A percentile compares a stretch with the other conserved stretches of the same genome.
Evolutionary conservation across 2,329 filamentous ascomycete genomes (phyloP).

Genomic region (Penicillium capsulatum): DNA sequence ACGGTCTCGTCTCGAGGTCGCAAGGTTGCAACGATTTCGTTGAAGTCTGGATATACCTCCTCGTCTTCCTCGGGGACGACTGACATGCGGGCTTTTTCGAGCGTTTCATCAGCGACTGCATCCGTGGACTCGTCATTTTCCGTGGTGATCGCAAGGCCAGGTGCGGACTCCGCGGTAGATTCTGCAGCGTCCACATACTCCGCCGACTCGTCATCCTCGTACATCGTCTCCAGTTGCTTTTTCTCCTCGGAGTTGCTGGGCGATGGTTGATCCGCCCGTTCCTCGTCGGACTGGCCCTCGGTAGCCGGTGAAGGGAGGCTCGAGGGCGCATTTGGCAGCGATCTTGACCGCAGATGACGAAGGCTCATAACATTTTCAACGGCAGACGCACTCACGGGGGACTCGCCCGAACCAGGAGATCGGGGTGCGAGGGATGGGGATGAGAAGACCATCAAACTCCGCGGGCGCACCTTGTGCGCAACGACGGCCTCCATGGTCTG

Average conservation of each 20-base stretch:
- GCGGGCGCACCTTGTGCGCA: slow-evolving; percentile 42
- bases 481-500: slow-evolving; percentile 36
- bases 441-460: slow-evolving; percentile 42
- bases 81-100: slow-evolving; percentile 18
- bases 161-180: slow-evolving; percentile 14
- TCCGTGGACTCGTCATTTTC: slow-evolving; percentile 10
- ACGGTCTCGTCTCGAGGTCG: slow-evolving; percentile 16
- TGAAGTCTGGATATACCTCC: slow-evolving; percentile 18
- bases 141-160: slow-evolving; percentile 19
- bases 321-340: slow-evolving; percentile 44
- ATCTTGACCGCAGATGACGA: slow-evolving; percentile 45
- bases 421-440: slow-evolving; percentile 28
- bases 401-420: slow-evolving; percentile 24
- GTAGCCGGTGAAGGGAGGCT: slow-evolving; percentile 10
- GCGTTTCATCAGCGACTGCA: slow-evolving; percentile 5
- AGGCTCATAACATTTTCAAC: slow-evolving; percentile 23
- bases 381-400: slow-evolving; percentile 23
- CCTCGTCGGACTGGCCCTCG: slow-evolving; percentile 13
- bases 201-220: slow-evolving; percentile 32
- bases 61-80: slow-evolving; percentile 22
- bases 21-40: slow-evolving; percentile 17
- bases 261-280: slow-evolving; percentile 17
- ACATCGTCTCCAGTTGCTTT: slow-evolving; percentile 36
- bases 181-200: slow-evolving; percentile 23
- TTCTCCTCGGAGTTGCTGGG: slow-evolving; percentile 29